Evolutionary conservation across 306 rosid species (phyloP).

Genomic region (Mimosa pudica): DNA sequence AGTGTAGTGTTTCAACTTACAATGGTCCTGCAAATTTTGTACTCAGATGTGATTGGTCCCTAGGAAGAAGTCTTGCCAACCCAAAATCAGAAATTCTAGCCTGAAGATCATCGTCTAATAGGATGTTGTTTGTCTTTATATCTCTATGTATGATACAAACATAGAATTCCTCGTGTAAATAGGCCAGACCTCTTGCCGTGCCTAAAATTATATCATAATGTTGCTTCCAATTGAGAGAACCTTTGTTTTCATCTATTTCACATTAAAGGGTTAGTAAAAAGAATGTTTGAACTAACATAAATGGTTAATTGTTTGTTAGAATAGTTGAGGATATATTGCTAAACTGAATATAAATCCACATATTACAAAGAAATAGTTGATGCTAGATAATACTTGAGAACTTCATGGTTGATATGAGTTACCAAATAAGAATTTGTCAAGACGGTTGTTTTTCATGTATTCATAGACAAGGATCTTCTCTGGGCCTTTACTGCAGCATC

Average conservation of each 20-base stretch:
- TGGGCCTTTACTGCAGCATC: no score
- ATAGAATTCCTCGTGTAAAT: conserved; percentile 74
- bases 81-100: conserved; percentile 80
- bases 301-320: neutral
- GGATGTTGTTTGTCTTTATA: conserved; percentile 67
- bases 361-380: neutral
- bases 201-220: conserved; percentile 61
- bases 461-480: no score
- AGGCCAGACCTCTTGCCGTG: conserved; percentile 66
- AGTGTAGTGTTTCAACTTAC: conserved; percentile 40
- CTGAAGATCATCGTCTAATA: conserved; percentile 62
- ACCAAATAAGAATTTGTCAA: conserved; percentile 17
- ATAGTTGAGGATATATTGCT: neutral
- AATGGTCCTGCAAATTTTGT: conserved; percentile 79
- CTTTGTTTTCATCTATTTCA: conserved; percentile 48
- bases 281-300: neutral
- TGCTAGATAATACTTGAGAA: neutral
- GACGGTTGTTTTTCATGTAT: neutral
- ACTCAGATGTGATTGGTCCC: conserved; percentile 62
- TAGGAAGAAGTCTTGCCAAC: conserved; percentile 68
- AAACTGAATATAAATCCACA: neutral
- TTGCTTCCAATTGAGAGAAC: conserved; percentile 65
- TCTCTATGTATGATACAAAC: conserved; percentile 79
- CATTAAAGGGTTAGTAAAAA: neutral
- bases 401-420: neutral